A percentile compares a stretch with the other conserved stretches of the same genome.
phyloP scores from a whole-genome alignment of 2,329 filamentous ascomycete species.

The Emmonsia crescens region DNA sequence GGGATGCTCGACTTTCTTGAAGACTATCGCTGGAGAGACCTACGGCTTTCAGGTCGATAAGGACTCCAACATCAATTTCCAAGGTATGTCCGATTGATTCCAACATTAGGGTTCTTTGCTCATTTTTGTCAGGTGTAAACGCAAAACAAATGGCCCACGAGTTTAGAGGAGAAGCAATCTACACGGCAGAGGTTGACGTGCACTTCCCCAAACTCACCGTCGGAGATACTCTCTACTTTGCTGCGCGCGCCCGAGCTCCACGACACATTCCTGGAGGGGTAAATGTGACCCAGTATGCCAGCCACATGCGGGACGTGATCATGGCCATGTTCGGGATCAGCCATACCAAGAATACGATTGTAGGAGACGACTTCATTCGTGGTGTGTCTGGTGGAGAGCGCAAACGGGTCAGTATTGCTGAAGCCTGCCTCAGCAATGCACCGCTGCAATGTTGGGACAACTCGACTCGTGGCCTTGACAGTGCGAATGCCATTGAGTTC shows the following conservation, averaged over 20 bases:
- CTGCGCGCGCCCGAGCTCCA: slow-evolving; percentile 75
- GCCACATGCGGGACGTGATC: slow-evolving; percentile 34
- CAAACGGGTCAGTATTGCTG: slow-evolving; percentile 70
- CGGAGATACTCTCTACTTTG: slow-evolving; percentile 75
- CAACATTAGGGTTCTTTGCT: background rate
- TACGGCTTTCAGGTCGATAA: slow-evolving; percentile 65
- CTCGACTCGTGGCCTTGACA: slow-evolving; percentile 57
- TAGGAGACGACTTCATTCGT: slow-evolving; percentile 73
- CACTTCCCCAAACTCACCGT: slow-evolving; percentile 79
- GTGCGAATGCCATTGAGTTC: slow-evolving; percentile 56
- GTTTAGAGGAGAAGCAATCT: slow-evolving; percentile 73
- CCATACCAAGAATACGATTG: slow-evolving; percentile 72
- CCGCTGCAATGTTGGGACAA: slow-evolving; percentile 68
- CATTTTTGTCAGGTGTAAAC: background rate
- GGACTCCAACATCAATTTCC: slow-evolving; percentile 66
- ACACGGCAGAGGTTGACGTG: slow-evolving; percentile 77
- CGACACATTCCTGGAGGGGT: slow-evolving; percentile 48
- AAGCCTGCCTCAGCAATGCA: slow-evolving; percentile 66
- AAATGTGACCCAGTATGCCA: slow-evolving; percentile 30
- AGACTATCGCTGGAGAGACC: slow-evolving; percentile 72
- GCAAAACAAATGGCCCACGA: slow-evolving; percentile 31
- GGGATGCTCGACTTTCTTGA: slow-evolving; percentile 70
- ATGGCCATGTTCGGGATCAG: slow-evolving; percentile 52
- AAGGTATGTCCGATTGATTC: slow-evolving; percentile 30
- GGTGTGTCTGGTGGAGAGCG: slow-evolving; percentile 71